phyloP scores from a whole-genome alignment of 805 yeast genomes.

The Wickerhamomyces hampshirensis region DNA sequence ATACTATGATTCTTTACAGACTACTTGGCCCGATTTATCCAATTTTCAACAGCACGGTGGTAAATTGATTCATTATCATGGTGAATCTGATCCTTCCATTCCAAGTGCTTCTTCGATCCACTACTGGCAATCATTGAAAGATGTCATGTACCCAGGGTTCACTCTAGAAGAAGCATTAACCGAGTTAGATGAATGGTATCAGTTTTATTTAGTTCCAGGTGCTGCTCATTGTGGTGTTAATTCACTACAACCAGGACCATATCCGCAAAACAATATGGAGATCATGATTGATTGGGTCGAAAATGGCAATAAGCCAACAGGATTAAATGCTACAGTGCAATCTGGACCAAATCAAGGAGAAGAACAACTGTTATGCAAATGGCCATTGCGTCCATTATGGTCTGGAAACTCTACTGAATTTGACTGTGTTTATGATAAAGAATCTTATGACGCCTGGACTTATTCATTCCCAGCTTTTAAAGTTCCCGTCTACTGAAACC shows the following conservation, averaged over 20 bases:
- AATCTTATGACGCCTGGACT: slow-evolving; percentile 3
- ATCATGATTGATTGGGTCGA: slow-evolving; percentile 4
- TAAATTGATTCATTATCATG: slow-evolving; percentile 3
- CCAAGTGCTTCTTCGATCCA: slow-evolving; percentile 4
- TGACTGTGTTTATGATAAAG: slow-evolving; percentile 1
- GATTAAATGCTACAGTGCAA: slow-evolving; percentile 1
- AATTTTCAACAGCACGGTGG: background rate
- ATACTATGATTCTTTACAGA: slow-evolving; percentile 2
- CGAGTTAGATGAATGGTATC: slow-evolving; percentile 2
- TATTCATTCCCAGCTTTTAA: slow-evolving; percentile 1
- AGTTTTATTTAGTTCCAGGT: slow-evolving; percentile 3
- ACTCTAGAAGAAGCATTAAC: background rate
- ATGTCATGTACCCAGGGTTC: slow-evolving; percentile 2
- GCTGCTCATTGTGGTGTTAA: slow-evolving; percentile 4
- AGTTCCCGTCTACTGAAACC: slow-evolving; percentile 1
- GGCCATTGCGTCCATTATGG: slow-evolving; percentile 3
- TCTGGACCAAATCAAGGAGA: slow-evolving; percentile 1
- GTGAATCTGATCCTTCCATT: slow-evolving; percentile 3
- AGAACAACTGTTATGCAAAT: slow-evolving; percentile 2
- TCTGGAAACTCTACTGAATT: background rate
- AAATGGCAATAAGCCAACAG: slow-evolving; percentile 1
- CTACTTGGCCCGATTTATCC: slow-evolving; percentile 2
- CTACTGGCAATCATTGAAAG: slow-evolving; percentile 3
- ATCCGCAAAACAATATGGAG: slow-evolving; percentile 2
- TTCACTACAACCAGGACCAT: slow-evolving; percentile 3